Conservation (phyloP, 176 grass and related monocot species). For the Saccharum spontaneum region DNA sequence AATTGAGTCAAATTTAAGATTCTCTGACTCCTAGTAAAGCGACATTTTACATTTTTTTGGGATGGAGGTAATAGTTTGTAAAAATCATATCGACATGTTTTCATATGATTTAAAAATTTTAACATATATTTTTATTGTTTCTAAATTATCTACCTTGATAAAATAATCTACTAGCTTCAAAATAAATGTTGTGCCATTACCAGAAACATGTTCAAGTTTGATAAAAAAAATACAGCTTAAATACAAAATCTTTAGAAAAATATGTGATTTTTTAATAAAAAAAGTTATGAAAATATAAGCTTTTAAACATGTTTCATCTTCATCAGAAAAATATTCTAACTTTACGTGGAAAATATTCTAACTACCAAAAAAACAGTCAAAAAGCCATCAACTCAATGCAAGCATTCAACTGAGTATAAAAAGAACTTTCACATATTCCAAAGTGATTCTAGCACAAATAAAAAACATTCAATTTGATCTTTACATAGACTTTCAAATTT, state of each 20-base stretch:
- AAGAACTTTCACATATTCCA: not conserved
- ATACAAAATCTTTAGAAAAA: not conserved
- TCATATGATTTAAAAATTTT: too few species aligned
- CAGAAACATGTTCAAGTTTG: not conserved
- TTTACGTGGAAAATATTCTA: not conserved
- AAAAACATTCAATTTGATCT: not conserved
- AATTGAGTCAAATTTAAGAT: too few species aligned
- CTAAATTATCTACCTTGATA: too few species aligned
- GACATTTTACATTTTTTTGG: too few species aligned
- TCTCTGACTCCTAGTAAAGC: too few species aligned
- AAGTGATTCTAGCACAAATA: not conserved
- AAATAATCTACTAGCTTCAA: too few species aligned
- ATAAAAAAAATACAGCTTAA: not conserved
- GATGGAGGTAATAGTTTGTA: too few species aligned
- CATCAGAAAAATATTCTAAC: not conserved
- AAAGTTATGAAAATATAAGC: not conserved
- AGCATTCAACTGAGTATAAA: not conserved
- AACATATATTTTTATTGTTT: too few species aligned
- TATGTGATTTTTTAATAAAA: not conserved
- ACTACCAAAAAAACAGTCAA: not conserved
- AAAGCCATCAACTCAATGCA: not conserved
- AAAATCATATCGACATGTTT: too few species aligned
- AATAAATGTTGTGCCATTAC: not conserved
- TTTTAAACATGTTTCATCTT: not conserved
- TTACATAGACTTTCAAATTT: not conserved